Percentiles rank a stretch among this genome's conserved stretches.
Evolutionary conservation across 345 rosid genomes (phyloP).

Genomic region (Mangifera indica): DNA sequence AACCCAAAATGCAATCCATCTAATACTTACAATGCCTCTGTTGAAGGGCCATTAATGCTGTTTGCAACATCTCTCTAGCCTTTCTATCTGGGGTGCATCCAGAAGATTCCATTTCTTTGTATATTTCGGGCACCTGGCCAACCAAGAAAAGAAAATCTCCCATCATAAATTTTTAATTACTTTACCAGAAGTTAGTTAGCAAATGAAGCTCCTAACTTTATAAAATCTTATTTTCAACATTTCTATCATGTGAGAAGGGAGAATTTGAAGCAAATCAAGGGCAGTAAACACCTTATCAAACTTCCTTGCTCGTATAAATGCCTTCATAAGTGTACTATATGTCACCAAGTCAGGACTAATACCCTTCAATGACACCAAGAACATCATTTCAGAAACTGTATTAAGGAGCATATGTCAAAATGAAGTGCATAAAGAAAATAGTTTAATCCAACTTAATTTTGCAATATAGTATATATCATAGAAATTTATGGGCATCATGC

Average conservation of each 20-base stretch:
- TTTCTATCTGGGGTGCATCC: conserved; percentile 66
- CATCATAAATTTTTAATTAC: neutral
- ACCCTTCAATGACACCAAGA: conserved; percentile 41
- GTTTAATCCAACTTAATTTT: neutral
- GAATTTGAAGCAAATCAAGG: conserved; percentile 8
- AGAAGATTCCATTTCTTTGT: conserved; percentile 62
- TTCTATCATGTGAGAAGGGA: neutral
- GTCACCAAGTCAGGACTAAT: conserved; percentile 66
- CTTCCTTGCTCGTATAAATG: conserved; percentile 57
- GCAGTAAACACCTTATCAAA: conserved; percentile 43
- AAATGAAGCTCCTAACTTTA: neutral
- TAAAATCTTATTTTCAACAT: neutral
- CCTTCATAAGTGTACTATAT: conserved; percentile 71
- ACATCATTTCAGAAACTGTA: conserved; percentile 9
- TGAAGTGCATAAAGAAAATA: neutral
- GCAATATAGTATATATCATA: neutral
- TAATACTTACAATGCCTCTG: conserved; percentile 39
- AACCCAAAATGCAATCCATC: neutral
- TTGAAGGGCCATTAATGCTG: conserved; percentile 50
- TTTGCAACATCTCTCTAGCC: conserved; percentile 54
- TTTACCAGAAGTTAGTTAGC: neutral
- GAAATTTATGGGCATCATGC: no score
- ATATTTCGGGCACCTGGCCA: conserved; percentile 57
- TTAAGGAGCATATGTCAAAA: conserved; percentile 1
- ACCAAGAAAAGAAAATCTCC: neutral